These are phyloP conservation scores for Forsythia viridissima DNA, from an alignment of 257 asterid species.

Conservation along the genomic window DNA sequence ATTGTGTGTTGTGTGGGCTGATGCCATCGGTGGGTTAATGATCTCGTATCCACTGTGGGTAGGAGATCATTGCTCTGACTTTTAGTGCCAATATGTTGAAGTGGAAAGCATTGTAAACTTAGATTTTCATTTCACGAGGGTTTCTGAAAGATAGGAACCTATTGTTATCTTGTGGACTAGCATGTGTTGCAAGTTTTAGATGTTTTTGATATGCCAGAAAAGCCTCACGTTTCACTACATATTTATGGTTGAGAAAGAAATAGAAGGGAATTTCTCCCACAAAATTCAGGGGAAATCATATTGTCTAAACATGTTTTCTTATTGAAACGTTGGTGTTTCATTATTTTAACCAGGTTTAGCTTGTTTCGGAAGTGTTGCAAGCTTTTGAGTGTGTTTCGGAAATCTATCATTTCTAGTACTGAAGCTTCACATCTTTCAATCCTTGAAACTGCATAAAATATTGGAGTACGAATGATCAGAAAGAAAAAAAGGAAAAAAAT, in stretches of 20 bases:
- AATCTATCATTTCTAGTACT: background rate
- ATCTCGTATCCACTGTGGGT: too few relatives aligned
- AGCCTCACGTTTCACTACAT: background rate
- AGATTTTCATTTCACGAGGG: background rate
- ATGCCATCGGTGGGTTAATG: too few relatives aligned
- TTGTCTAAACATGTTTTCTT: background rate
- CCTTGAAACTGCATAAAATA: background rate
- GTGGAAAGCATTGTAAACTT: background rate
- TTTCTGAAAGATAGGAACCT: background rate
- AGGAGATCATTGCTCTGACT: too few relatives aligned
- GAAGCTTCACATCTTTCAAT: background rate
- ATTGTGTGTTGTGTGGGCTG: too few relatives aligned
- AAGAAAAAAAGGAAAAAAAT: background rate
- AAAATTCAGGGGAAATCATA: background rate
- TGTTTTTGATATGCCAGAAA: background rate
- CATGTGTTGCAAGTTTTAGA: background rate
- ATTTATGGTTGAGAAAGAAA: background rate
- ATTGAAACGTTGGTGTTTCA: background rate
- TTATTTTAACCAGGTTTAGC: background rate
- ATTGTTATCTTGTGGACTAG: background rate
- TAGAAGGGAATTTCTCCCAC: background rate
- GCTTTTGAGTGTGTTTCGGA: background rate
- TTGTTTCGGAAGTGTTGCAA: background rate
- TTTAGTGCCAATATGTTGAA: background rate
- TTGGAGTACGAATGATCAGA: background rate